phyloP scores from a whole-genome alignment of 2,329 filamentous ascomycete genomes.

The Kalaharituber pfeilii region DNA sequence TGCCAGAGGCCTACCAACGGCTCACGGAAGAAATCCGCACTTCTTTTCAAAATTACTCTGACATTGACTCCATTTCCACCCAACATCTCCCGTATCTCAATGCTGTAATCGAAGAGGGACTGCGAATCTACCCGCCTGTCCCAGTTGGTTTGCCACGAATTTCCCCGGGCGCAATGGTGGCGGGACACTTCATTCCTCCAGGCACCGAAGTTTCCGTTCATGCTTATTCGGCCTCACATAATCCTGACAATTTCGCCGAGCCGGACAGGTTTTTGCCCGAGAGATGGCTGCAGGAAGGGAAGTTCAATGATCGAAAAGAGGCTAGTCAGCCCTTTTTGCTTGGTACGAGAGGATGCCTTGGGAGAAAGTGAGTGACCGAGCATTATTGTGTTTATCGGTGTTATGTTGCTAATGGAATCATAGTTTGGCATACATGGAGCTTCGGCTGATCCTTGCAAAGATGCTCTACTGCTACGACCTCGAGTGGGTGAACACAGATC shows the following conservation, averaged over 20 bases:
- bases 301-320: too few species aligned
- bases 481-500: slow-evolving; percentile 26
- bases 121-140: slow-evolving; percentile 28
- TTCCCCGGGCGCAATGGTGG: slow-evolving; percentile 11
- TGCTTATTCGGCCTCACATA: neutral
- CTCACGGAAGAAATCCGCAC: slow-evolving; percentile 26
- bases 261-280: neutral
- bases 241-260: too few species aligned
- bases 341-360: too few species aligned
- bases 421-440: slow-evolving; percentile 27
- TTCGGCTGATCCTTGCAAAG: slow-evolving; percentile 28
- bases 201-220: slow-evolving; percentile 3
- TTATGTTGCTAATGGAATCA: neutral
- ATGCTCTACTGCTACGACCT: too few species aligned
- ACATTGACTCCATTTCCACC: slow-evolving; percentile 26
- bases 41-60: slow-evolving; percentile 23
- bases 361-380: slow-evolving; percentile 22
- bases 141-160: slow-evolving; percentile 16
- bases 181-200: slow-evolving; percentile 12
- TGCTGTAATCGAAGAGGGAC: slow-evolving; percentile 26
- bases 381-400: neutral
- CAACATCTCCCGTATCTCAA: slow-evolving; percentile 27
- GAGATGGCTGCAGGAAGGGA: too few species aligned
- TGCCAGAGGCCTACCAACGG: too few species aligned
- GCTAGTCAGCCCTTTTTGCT: too few species aligned